A percentile compares a stretch with the other conserved stretches of the same genome.
phyloP scores from a whole-genome alignment of 2,329 filamentous ascomycete genomes.

The Zelopaecilomyces penicillatus region DNA sequence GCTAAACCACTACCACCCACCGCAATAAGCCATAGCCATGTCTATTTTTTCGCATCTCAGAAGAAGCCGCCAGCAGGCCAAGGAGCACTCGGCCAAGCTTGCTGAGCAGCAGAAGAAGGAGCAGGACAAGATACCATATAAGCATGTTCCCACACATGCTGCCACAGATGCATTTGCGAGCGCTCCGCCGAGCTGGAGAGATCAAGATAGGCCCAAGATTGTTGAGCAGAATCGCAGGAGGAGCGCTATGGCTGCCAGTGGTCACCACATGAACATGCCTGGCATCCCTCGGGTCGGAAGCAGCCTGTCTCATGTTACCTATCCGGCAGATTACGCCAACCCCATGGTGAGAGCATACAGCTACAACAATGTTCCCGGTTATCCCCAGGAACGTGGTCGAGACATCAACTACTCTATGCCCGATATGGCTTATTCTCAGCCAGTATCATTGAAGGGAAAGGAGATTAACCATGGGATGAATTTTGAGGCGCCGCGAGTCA shows the following conservation, averaged over 20 bases:
- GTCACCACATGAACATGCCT: conserved; percentile 29
- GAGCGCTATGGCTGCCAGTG: conserved; percentile 37
- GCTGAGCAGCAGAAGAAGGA: conserved; percentile 38
- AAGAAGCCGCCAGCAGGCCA: conserved; percentile 44
- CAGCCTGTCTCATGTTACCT: conserved; percentile 38
- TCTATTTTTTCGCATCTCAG: conserved; percentile 49
- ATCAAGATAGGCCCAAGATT: conserved; percentile 38
- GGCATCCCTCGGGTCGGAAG: conserved; percentile 38
- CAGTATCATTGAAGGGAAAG: conserved; percentile 33
- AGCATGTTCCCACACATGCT: conserved; percentile 54
- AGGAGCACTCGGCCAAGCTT: conserved; percentile 42
- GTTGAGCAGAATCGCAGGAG: conserved; percentile 42
- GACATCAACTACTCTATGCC: conserved; percentile 24
- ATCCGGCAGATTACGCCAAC: conserved; percentile 31
- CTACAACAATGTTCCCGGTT: conserved; percentile 30
- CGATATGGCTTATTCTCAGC: conserved; percentile 15
- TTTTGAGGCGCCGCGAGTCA: conserved; percentile 25
- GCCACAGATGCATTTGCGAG: conserved; percentile 48
- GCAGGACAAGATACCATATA: conserved; percentile 37
- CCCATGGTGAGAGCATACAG: conserved; percentile 35
- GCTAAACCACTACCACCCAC: neutral
- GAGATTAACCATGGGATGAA: conserved; percentile 27
- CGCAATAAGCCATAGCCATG: conserved; percentile 30
- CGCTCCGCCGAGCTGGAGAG: conserved; percentile 43
- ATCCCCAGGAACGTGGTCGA: conserved; percentile 17